These are phyloP conservation scores for Talaromyces funiculosus DNA, from an alignment of 2,329 filamentous ascomycete genomes.

Conservation along the genomic window DNA sequence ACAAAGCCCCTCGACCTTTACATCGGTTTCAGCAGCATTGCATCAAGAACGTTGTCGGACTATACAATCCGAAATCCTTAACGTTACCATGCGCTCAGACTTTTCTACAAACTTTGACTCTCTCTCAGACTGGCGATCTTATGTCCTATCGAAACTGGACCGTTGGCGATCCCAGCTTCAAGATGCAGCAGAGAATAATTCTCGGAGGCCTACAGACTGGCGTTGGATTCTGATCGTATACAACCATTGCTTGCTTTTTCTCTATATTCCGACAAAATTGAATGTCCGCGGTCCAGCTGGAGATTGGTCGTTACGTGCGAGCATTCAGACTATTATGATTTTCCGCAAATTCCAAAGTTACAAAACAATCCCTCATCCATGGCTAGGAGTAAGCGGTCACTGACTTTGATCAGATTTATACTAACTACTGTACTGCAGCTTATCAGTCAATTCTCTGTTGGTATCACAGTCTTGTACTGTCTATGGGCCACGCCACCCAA, in stretches of 20 bases:
- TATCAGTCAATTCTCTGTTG: neutral
- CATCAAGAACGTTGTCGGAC: neutral
- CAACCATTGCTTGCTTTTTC: neutral
- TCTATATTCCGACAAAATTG: neutral
- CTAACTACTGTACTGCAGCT: neutral
- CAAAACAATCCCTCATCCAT: slow-evolving; percentile 1
- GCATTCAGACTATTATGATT: neutral
- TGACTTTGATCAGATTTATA: neutral
- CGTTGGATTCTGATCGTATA: slow-evolving; percentile 1
- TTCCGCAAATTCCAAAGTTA: neutral
- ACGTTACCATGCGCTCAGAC: slow-evolving; percentile 1
- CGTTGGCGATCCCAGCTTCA: slow-evolving; percentile 3
- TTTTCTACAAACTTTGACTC: neutral
- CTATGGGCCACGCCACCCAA: neutral
- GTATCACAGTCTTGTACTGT: neutral
- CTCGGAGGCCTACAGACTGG: neutral
- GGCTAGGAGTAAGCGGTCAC: neutral
- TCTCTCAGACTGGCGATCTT: neutral
- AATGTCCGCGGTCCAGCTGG: neutral
- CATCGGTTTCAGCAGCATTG: neutral
- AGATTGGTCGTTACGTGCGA: slow-evolving; percentile 1
- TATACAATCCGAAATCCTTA: slow-evolving; percentile 5
- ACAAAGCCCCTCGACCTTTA: neutral
- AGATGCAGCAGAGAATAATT: neutral
- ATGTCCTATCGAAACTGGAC: neutral